These are phyloP conservation scores for Moesziomyces parantarcticus DNA, from an alignment of 1,284 basidiomycete genomes.

Conservation along the genomic window DNA sequence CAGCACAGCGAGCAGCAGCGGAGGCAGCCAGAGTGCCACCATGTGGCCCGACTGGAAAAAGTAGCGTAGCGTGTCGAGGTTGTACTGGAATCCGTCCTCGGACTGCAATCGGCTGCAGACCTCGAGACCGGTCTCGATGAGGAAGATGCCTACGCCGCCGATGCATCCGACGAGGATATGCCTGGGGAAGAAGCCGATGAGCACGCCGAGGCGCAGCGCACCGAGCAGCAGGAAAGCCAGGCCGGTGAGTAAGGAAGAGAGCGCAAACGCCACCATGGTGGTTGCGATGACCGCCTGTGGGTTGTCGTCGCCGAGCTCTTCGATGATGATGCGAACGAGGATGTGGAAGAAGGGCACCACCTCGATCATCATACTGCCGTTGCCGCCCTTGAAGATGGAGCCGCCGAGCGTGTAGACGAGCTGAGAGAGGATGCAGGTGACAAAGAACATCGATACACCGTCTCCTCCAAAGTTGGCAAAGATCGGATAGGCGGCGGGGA, in stretches of 20 bases:
- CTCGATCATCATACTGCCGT: slow-evolving; percentile 99
- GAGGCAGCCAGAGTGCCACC: slow-evolving; percentile 79
- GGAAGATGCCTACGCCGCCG: slow-evolving; percentile 92
- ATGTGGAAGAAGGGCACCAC: slow-evolving; percentile 93
- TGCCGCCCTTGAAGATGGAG: slow-evolving; percentile 80
- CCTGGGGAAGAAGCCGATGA: slow-evolving; percentile 95
- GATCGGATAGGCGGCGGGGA: slow-evolving; percentile 78
- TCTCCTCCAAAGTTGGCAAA: slow-evolving; percentile 85
- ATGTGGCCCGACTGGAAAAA: slow-evolving; percentile 71
- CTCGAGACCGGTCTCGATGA: slow-evolving; percentile 74
- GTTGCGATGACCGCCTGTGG: slow-evolving; percentile 83
- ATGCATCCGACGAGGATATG: slow-evolving; percentile 88
- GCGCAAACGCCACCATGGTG: slow-evolving; percentile 86
- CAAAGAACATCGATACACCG: slow-evolving; percentile 81
- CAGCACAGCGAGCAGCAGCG: slow-evolving; percentile 80
- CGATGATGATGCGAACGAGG: slow-evolving; percentile 80
- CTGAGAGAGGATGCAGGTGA: slow-evolving; percentile 79
- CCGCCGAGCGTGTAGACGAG: slow-evolving; percentile 85
- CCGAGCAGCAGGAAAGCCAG: slow-evolving; percentile 71
- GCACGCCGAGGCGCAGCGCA: slow-evolving; percentile 80
- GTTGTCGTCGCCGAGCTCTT: slow-evolving; percentile 78
- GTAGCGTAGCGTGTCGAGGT: slow-evolving; percentile 74
- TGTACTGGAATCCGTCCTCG: slow-evolving; percentile 82
- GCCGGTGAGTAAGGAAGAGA: slow-evolving; percentile 91
- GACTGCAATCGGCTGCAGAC: slow-evolving; percentile 81